Evolutionary conservation across 306 rosid species (phyloP), one percentile per base, ranked within the genome.

Genomic region (Dryas octopetala): DNA sequence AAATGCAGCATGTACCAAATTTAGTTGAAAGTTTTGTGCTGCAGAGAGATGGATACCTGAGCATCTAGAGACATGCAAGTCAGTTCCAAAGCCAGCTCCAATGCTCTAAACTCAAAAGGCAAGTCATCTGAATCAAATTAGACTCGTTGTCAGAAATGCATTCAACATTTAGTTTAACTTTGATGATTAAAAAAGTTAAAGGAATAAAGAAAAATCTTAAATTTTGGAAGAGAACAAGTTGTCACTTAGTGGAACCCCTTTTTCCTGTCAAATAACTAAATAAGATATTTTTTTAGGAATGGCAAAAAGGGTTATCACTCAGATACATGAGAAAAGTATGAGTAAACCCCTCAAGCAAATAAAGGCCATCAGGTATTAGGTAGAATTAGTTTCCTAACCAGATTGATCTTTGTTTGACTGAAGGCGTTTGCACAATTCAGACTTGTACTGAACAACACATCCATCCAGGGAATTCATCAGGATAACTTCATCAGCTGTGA

Each of bases 21-120:
- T 7, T 44, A 26, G 58, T 26, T 52, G 23, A 12, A 6, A 19
- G 61, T 11, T 6, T 12, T 63, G 16, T 46, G 58, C 52, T 72
- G 54, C 45, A 44, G 10, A 54, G 26, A 62, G 17, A 64, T 32
- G 40, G 77, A 76, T 86, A 95, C 98, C 97, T 90, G 97, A 85
- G 93, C 82, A 85, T 95, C 98, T 28, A 95, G 81, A 84, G 97
- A 90, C 65, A 83, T 72, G 96, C 98, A 91, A 65, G 96, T 89
- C 78, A 95, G 83, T 76, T 95, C 98, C 87, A 91, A 79, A 68
- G 97, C 97, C 85, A 95, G 84, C 83, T 95, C 98, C 83, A 95
- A 63, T 79, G 98, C 98, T 80, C 89, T 82, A 79, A 95, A 86
- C 74, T 95, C 97, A 70, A 95, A 95, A 70, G 98, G 98, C 63